Evolutionary conservation across 108 stramenopile genomes (phyloP), one percentile per base, ranked within the genome.

Genomic region (Mayamaea pseudoterrestris): DNA sequence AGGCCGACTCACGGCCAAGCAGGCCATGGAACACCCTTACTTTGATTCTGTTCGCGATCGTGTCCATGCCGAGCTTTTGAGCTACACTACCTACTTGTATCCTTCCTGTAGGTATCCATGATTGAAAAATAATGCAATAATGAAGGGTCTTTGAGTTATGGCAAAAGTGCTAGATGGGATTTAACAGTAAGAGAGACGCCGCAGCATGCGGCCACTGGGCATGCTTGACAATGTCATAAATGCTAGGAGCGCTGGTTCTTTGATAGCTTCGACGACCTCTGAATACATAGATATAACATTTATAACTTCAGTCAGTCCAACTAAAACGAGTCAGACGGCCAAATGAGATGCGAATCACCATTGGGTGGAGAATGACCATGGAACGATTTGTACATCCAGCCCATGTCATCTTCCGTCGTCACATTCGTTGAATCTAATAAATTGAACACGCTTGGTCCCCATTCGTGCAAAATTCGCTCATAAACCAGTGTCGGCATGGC

Each of bases 21-120:
- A 90, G 45, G 88, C 88, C 35, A 78, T 90, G 78, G 35, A 56
- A 20, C 88, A 90, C 51, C 43, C 73, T 13, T 90, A 83, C 36
- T 90, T 90, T 70, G 88, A 90, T 63, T 54, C 60, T 2, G 88
- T 90, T 35, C 65, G 82, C 5, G 71, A 75, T 12, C 51, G 65
- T 9, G 74, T 75, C 26, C 8, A 44, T 26, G 44, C 44, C 4
- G 44, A 44, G 26, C 25, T 44, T 27, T 5, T 20, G 17, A 21
- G 24, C 5, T 39, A 39, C 8, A n/a, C n/a, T n/a, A n/a, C n/a
- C n/a, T n/a, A n/a, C n/a, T n/a, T n/a, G n/a, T n/a, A n/a, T n/a
- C n/a, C n/a, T n/a, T n/a, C n/a, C n/a, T n/a, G n/a, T n/a, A n/a
- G n/a, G n/a, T n/a, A n/a, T n/a, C n/a, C n/a, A n/a, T n/a, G n/a